A percentile compares a stretch with the other conserved stretches of the same genome.
These are phyloP conservation scores for Polygonum aviculare DNA, from an alignment of 148 eudicot species.

Conservation along the genomic window DNA sequence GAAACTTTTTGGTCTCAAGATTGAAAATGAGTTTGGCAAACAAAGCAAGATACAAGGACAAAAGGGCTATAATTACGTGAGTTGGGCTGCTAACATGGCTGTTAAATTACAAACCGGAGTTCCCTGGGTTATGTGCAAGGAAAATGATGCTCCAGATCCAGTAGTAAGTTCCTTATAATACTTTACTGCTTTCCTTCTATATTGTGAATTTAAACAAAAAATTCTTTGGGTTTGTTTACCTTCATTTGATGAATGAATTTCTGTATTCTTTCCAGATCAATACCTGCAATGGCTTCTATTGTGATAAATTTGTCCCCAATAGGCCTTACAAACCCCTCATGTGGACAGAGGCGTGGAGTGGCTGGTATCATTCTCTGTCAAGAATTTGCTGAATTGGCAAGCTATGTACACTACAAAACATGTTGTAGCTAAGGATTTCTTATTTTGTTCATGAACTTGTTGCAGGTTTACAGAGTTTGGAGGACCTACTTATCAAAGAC, in stretches of 20 bases:
- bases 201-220: background rate
- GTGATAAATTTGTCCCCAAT: conserved; percentile 71
- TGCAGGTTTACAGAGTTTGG: conserved; percentile 85
- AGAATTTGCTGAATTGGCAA: background rate
- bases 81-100: conserved; percentile 96
- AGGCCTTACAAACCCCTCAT: conserved; percentile 70
- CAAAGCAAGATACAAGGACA: conserved; percentile 41
- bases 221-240: background rate
- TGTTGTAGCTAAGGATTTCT: background rate
- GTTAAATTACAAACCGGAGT: conserved; percentile 65
- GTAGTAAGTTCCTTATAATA: conserved; percentile 34
- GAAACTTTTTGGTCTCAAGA: conserved; percentile 23
- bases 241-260: background rate
- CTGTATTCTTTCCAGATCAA: conserved; percentile 48
- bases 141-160: conserved; percentile 87
- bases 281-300: conserved; percentile 91
- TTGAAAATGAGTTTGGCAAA: conserved; percentile 82
- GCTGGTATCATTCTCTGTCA: conserved; percentile 42
- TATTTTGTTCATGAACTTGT: conserved; percentile 4
- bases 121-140: conserved; percentile 98
- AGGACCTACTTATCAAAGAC: conserved; percentile 61
- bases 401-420: background rate
- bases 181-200: background rate
- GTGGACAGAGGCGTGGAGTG: conserved; percentile 98
- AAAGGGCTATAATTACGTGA: conserved; percentile 70